A percentile compares a stretch with the other conserved stretches of the same genome.
Evolutionary conservation across 306 rosid genomes (phyloP).

Genomic region (Ceratonia siliqua): DNA sequence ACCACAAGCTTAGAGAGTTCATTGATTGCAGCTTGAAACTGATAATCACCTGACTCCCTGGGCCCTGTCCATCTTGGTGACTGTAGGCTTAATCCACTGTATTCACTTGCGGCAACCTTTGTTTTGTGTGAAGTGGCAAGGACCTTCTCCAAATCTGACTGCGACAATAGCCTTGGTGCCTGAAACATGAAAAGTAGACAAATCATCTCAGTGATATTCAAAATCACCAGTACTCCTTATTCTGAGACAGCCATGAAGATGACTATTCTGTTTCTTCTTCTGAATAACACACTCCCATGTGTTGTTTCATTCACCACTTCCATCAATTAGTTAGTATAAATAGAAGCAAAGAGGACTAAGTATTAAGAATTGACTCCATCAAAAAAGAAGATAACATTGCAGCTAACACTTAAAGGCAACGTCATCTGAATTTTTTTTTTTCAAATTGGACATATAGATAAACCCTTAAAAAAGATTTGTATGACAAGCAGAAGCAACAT

Average conservation of each 20-base stretch:
- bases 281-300: background rate
- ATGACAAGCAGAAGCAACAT: background rate
- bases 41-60: slow-evolving; percentile 64
- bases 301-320: background rate
- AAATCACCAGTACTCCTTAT: background rate
- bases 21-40: slow-evolving; percentile 72
- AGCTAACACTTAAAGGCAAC: background rate
- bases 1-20: slow-evolving; percentile 78
- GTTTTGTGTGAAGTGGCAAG: slow-evolving; percentile 51
- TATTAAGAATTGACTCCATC: background rate
- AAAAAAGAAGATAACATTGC: background rate
- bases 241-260: slow-evolving; percentile 10
- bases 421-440: background rate
- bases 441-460: background rate
- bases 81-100: slow-evolving; percentile 50
- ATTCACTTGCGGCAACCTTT: slow-evolving; percentile 58
- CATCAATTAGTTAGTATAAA: background rate
- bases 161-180: slow-evolving; percentile 52
- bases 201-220: slow-evolving; percentile 12
- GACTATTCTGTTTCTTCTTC: slow-evolving; percentile 20
- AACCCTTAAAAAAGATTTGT: background rate
- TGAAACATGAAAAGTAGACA: slow-evolving; percentile 21
- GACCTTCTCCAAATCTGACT: slow-evolving; percentile 59
- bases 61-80: slow-evolving; percentile 48
- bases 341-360: background rate